Percentiles rank a stretch among this genome's conserved stretches.
Evolutionary conservation across 2,329 filamentous ascomycete species (phyloP).

Genomic region (Calonectria henricotiae): DNA sequence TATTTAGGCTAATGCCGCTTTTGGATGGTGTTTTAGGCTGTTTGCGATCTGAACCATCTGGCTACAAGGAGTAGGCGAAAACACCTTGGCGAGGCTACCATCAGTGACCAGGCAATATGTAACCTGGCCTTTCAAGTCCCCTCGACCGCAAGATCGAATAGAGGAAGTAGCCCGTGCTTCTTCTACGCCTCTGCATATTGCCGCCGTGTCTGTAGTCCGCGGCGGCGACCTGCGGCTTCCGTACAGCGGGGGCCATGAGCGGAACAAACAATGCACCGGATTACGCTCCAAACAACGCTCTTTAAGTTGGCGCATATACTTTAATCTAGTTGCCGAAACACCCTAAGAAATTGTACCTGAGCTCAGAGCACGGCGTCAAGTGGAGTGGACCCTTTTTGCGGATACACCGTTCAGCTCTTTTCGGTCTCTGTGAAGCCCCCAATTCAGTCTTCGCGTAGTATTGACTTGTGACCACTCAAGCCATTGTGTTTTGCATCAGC

Average conservation of each 20-base stretch:
- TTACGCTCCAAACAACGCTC: neutral
- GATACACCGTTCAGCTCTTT: neutral
- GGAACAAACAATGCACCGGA: neutral
- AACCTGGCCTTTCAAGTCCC: too few species aligned
- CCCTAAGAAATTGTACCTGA: neutral
- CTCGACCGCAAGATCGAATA: neutral
- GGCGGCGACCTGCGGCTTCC: too few species aligned
- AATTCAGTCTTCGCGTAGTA: neutral
- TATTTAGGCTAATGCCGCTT: too few species aligned
- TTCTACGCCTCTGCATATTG: too few species aligned
- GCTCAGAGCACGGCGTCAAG: neutral
- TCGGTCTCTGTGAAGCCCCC: neutral
- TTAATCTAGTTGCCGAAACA: conserved; percentile 15
- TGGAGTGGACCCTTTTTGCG: conserved; percentile 1
- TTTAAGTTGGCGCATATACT: conserved; percentile 1
- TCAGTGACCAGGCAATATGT: too few species aligned
- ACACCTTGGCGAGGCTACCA: too few species aligned
- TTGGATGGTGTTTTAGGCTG: too few species aligned
- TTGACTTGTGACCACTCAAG: neutral
- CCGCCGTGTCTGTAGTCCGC: neutral
- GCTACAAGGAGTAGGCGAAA: too few species aligned
- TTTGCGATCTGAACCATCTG: too few species aligned
- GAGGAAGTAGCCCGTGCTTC: neutral
- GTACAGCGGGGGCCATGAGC: neutral
- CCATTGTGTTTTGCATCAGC: neutral